phyloP scores from a whole-genome alignment of 139 green algal species.

The Zygnema cylindricum region DNA sequence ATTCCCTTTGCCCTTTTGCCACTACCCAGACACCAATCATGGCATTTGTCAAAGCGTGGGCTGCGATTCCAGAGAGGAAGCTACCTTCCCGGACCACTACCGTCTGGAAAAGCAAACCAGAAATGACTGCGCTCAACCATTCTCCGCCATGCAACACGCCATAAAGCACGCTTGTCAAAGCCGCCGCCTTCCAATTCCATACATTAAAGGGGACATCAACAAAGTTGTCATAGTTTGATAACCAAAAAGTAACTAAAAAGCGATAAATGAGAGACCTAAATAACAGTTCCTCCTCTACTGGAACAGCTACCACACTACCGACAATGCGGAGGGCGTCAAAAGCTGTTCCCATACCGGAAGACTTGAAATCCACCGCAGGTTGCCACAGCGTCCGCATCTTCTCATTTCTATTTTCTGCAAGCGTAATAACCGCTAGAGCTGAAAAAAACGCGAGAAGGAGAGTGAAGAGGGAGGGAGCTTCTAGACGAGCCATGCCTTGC shows the following conservation, averaged over 20 bases:
- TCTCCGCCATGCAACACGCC: slow-evolving; percentile 1
- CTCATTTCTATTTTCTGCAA: background rate
- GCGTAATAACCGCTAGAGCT: background rate
- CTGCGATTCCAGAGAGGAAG: background rate
- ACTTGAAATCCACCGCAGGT: slow-evolving; percentile 11
- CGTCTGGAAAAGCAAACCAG: slow-evolving; percentile 5
- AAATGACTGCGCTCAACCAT: slow-evolving; percentile 11
- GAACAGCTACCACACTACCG: slow-evolving; percentile 1
- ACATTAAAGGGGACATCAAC: background rate
- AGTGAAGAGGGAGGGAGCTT: background rate
- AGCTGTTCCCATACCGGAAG: background rate
- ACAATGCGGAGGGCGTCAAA: slow-evolving; percentile 4
- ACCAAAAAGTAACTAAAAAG: background rate
- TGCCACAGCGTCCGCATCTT: slow-evolving; percentile 9
- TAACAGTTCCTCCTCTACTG: slow-evolving; percentile 16
- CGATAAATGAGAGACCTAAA: background rate
- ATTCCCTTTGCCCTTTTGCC: background rate
- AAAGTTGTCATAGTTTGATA: background rate
- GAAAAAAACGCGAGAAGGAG: background rate
- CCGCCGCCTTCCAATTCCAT: background rate
- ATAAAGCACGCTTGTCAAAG: background rate
- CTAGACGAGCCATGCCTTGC: background rate
- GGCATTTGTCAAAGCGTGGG: background rate
- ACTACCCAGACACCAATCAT: slow-evolving; percentile 22
- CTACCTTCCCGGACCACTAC: background rate